Base-by-base conservation (phyloP, 768 basidiomycete genomes). In the Naganishia vaughanmartiniae region DNA sequence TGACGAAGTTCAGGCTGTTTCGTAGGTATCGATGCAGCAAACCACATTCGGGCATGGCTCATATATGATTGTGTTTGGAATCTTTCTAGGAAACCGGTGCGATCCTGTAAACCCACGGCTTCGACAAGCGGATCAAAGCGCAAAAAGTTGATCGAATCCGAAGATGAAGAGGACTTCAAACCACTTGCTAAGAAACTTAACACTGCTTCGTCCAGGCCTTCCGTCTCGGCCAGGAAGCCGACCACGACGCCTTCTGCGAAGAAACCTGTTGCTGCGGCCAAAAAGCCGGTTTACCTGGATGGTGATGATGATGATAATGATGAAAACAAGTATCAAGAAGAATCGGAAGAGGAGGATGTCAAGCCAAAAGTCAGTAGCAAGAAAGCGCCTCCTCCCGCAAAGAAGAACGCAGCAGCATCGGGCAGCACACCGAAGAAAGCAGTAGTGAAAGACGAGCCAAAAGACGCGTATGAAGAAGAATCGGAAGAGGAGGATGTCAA, bases 381-480 rank as follows among this genome's bases (percentile, higher is more conserved):
- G 9, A 63, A 55, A 39, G 24, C 51, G 21, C 33, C 39, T 15
- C 36, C 34, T 7, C 58, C 57, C 14, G 36, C 65, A 19, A 63
- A 63, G 60, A 63, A 63, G 60, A 34, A 24, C 24, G 34, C 33
- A 14, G 34, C 34, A 24, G 57, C 57, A 34, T 58, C 34, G 11
- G 57, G 34, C 65, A 69, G 71, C 30, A 76, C 76, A 70, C 69
- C 53, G 7, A 74, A 67, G 48, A 66, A 48, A 31, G 58, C 30
- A 11, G 69, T 66, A n/a, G 66, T 39, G 39, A 69, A 72, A 12
- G 73, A 73, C 24, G 74, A 70, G 15, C 65, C 70, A 21, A 70
- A 75, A 17, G 76, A 66, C 55, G 76, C 24, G 19, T 63, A 70
- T 65, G 53, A 30, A 34, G 73, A 75, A 28, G 76, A 77, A 55